Base-by-base conservation (phyloP, 2,329 filamentous ascomycete genomes). In the Emergomyces africanus region DNA sequence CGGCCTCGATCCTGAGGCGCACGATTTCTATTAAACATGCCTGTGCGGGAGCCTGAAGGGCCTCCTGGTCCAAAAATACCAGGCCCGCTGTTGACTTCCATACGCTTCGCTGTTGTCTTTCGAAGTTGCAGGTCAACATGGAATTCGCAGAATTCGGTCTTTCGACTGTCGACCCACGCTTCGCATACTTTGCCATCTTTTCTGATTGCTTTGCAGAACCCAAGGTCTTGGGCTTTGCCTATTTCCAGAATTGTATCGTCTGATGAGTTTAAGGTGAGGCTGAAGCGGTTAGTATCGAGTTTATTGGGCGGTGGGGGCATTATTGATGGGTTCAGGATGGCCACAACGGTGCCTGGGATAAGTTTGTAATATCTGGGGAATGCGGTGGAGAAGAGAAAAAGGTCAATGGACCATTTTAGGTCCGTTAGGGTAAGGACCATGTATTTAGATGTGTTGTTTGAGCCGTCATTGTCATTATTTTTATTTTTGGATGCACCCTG, bases 341-440 rank as follows among this genome's bases (percentile, higher is more conserved):
- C 94, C 59, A 99, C 79, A 1, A 97, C 81, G 0, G 91, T 96
- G n/a, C 94, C 94, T 1, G 89, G 83, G 0, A 85, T 85, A n/a
- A 97, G 78, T 69, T 95, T 95, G 87, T 92, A 97, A 76, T 94
- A 99, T 58, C 88, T 85, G 18, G 89, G 86, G 67, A 97, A 96
- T 6, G 90, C 95, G 0, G 87, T 85, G 66, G 89, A 88, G 73
- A 99, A 99, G 15, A 99, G 82, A 66, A 90, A 97, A 48, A 97
- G 81, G 64, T 97, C 91, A 14, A 99, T 73, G 66, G 96, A 90
- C 83, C 86, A 96, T 66, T 90, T 87, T 12, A 99, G 78, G 71
- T 99, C 92, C 0, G 89, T 90, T 2, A 99, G 79, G 1, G 84
- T 89, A 62, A 99, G 77, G 1, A 92, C 87, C 88, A 99, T 96